Evolutionary conservation across 106 monocot genomes (phyloP), one percentile per base, ranked within the genome.

Genomic region (Dioscorea dumetorum): DNA sequence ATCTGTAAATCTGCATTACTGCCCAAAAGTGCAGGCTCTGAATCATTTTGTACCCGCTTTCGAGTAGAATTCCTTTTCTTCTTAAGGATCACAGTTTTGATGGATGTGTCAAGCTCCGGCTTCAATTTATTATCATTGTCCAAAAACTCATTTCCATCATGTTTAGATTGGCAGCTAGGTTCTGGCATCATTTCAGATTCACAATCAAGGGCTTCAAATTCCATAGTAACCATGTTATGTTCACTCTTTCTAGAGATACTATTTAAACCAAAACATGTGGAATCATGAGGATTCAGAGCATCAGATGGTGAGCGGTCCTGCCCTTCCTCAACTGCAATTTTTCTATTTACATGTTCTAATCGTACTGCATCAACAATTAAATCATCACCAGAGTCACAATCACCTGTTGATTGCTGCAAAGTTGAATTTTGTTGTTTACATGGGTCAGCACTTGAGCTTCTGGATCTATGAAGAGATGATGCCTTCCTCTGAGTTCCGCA

Each of bases 1-100:
- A 12, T 32, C 17, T 78, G 63, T 28, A 66, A 56, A 15, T 61
- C 67, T 31, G 19, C 18, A 32, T 69, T 68, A 74, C 76, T 80
- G 33, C 73, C 62, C 56, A 70, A 48, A 58, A 52, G 33, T 58
- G 18, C 49, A 76, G 21, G 54, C 28, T 54, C 65, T 77, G 18
- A 5, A 32, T 57, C 57, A 68, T 32, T 67, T 73, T 33, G 60
- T 61, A 63, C 59, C 49, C 51, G 71, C 57, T 85, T 84, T 74
- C 86, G 71, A 49, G 72, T 83, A 53, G 68, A 58, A 22, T 84
- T 81, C 53, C 82, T 81, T 48, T 71, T 85, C 58, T 77, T 84
- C 71, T 82, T 88, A 69, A 83, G 53, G 50, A 68, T 49, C 33
- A 75, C 12, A 18, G 67, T 50, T 20, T 67, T 77, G 19, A 60